These are phyloP conservation scores for Phytophthora citrophthora DNA, from an alignment of 352 stramenopile species.

Conservation along the genomic window DNA sequence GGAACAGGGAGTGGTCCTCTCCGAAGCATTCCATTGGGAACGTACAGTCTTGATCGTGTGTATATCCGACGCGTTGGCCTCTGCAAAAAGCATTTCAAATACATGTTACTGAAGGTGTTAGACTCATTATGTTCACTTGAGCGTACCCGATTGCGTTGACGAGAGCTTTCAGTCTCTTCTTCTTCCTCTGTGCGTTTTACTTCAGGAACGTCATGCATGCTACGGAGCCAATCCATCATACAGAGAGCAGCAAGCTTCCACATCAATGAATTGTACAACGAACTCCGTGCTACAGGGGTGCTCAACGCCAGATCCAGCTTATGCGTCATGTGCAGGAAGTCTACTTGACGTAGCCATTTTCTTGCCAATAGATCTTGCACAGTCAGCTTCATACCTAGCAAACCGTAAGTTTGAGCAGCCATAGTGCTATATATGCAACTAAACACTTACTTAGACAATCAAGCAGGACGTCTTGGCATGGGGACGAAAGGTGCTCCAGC, in stretches of 20 bases:
- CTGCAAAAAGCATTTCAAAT: slow-evolving; percentile 5
- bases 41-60: slow-evolving; percentile 28
- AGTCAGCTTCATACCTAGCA: slow-evolving; percentile 38
- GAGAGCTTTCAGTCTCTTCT: slow-evolving; percentile 37
- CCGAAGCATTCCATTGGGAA: slow-evolving; percentile 29
- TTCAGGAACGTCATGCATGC: slow-evolving; percentile 8
- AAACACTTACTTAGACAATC: slow-evolving; percentile 55
- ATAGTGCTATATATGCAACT: neutral
- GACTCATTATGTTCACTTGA: neutral
- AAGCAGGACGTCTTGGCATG: slow-evolving; percentile 52
- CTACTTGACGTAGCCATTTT: slow-evolving; percentile 64
- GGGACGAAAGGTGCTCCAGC: slow-evolving; percentile 45
- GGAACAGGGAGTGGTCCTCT: slow-evolving; percentile 31
- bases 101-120: neutral
- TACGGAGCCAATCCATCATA: slow-evolving; percentile 47
- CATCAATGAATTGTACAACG: slow-evolving; percentile 45
- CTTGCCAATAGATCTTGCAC: slow-evolving; percentile 50
- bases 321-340: slow-evolving; percentile 54
- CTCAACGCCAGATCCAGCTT: slow-evolving; percentile 35
- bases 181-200: slow-evolving; percentile 33
- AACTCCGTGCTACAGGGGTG: slow-evolving; percentile 11
- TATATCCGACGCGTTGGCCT: slow-evolving; percentile 23
- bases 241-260: slow-evolving; percentile 64
- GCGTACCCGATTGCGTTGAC: slow-evolving; percentile 35
- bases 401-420: neutral